Conservation (phyloP, 2,329 filamentous ascomycete species). For the Aplosporella prunicola region DNA sequence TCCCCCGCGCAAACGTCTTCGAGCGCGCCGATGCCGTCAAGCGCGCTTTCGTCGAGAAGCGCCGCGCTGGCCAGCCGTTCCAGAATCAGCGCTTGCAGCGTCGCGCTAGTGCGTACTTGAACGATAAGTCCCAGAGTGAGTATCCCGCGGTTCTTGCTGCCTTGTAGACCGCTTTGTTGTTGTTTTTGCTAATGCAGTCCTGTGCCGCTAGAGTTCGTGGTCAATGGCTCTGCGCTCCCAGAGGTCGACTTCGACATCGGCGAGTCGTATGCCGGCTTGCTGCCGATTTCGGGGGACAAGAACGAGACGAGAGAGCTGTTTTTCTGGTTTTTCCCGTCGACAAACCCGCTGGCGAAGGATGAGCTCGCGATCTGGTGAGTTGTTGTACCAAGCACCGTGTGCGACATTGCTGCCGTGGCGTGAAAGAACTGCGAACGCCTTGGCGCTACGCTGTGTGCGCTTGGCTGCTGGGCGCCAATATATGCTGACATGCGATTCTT, state of each 20-base stretch:
- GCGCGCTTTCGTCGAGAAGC: slow-evolving; percentile 19
- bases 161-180: no score
- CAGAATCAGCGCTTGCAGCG: slow-evolving; percentile 24
- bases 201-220: slow-evolving; percentile 54
- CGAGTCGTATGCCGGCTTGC: slow-evolving; percentile 54
- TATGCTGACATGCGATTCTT: slow-evolving; percentile 7
- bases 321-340: slow-evolving; percentile 57
- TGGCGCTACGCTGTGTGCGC: neutral
- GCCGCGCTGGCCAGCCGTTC: slow-evolving; percentile 20
- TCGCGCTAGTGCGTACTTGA: slow-evolving; percentile 23
- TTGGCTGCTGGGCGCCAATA: no score
- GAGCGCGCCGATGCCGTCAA: slow-evolving; percentile 6
- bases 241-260: slow-evolving; percentile 60
- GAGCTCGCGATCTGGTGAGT: slow-evolving; percentile 50
- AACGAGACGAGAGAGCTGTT: slow-evolving; percentile 47
- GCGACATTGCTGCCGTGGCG: no score
- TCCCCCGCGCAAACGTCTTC: slow-evolving; percentile 4
- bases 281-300: slow-evolving; percentile 46
- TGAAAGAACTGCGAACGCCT: no score
- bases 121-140: slow-evolving; percentile 23
- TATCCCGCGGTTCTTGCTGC: no score
- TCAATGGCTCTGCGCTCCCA: slow-evolving; percentile 56
- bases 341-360: slow-evolving; percentile 40
- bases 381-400: no score
- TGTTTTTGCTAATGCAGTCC: no score